phyloP scores from a whole-genome alignment of 176 grass and related monocot species.

The Stipa capillata region DNA sequence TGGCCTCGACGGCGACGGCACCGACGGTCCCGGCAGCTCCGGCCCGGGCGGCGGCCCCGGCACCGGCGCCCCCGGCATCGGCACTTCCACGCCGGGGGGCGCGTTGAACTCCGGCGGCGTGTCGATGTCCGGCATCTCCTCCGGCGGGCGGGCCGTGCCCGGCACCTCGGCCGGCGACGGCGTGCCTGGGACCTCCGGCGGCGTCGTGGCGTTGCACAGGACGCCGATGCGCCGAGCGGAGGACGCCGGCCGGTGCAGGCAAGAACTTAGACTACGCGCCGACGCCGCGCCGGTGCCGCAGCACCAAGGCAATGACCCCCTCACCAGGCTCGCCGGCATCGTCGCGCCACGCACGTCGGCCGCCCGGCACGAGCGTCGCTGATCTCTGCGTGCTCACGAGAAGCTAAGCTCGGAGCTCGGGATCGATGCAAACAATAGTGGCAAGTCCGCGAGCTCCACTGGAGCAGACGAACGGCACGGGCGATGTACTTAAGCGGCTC shows the following conservation, averaged over 20 bases:
- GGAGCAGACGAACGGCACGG: not conserved
- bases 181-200: conserved; percentile 22
- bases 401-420: not conserved
- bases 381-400: not conserved
- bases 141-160: not conserved
- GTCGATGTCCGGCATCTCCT: conserved; percentile 40
- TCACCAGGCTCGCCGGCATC: conserved; percentile 13
- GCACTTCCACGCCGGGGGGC: conserved; percentile 31
- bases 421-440: not conserved
- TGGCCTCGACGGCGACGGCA: conserved; percentile 50
- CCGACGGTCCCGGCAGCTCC: conserved; percentile 39
- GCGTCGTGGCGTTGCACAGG: not conserved
- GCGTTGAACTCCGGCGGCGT: conserved; percentile 41
- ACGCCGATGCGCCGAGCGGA: not conserved
- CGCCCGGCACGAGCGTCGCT: not conserved
- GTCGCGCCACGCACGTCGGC: not conserved
- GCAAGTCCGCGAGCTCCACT: not conserved
- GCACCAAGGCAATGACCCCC: not conserved
- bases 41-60: conserved; percentile 21
- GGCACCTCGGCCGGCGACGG: not conserved
- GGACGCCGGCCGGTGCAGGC: not conserved
- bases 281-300: not conserved
- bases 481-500: not conserved
- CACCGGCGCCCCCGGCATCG: conserved; percentile 11
- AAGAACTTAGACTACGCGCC: not conserved